Conservation (phyloP, 164 flowering plant genomes). For the Santalum album region DNA sequence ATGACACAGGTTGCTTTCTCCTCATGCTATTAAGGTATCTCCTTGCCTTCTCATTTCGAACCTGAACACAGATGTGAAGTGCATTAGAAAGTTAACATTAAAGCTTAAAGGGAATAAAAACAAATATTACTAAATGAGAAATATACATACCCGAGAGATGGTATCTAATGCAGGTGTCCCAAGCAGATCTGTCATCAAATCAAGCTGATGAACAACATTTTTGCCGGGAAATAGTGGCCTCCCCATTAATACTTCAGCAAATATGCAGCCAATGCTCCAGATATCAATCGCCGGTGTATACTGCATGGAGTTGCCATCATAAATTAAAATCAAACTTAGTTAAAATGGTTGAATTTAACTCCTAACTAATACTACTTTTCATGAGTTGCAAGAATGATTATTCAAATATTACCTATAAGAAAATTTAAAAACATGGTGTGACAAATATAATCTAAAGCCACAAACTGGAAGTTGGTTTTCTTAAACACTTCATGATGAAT, state of each 20-base stretch:
- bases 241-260: slow-evolving; percentile 88
- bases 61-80: slow-evolving; percentile 29
- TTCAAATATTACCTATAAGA: no score
- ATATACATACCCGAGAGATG: slow-evolving; percentile 56
- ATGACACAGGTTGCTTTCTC: slow-evolving; percentile 71
- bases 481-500: no score
- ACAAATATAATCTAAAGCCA: no score
- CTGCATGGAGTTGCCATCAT: slow-evolving; percentile 28
- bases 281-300: slow-evolving; percentile 95
- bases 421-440: no score
- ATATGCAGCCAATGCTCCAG: slow-evolving; percentile 98
- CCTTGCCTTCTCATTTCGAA: slow-evolving; percentile 88
- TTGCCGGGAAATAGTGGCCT: slow-evolving; percentile 95
- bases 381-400: no score
- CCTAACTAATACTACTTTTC: no score
- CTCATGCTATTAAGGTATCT: slow-evolving; percentile 84
- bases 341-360: background rate
- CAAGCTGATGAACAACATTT: slow-evolving; percentile 95
- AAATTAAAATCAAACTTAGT: background rate
- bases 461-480: no score
- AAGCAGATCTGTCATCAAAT: slow-evolving; percentile 92
- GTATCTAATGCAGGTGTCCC: slow-evolving; percentile 89
- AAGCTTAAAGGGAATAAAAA: background rate
- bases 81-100: background rate
- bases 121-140: no score